Base-by-base conservation (phyloP, 2,329 filamentous ascomycete genomes). In the Neodidymelliopsis sp. region DNA sequence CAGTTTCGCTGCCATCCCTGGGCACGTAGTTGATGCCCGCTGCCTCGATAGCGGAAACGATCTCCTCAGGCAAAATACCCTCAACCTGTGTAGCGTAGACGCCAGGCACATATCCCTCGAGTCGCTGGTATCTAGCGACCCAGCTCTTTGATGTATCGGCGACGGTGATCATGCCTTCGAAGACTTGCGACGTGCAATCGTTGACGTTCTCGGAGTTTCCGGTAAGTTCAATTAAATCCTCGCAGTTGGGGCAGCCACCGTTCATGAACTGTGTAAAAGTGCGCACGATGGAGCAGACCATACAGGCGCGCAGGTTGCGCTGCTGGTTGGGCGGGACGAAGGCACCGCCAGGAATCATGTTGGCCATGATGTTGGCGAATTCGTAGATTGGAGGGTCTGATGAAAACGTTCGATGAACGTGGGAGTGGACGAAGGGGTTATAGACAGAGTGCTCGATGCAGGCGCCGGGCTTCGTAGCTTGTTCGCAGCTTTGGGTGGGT, bases 231-330 rank as follows among this genome's bases (percentile, higher is more conserved):
- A 99, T 87, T 74, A 96, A 90, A 38, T 89, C 85, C 70, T 97
- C 93, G 82, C 94, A 99, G 80, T 99, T 99, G 54, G 94, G 94
- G 71, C 94, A 99, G 61, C 94, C 94, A 69, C 89, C 82, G 65
- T 85, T 84, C 66, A 87, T 82, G 81, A 99, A 99, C 73, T 90
- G 88, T 60, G 81, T 81, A 67, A 87, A 85, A 53, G 89, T 87
- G 80, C 93, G 91, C 59, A 97, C 90, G 70, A 97, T 89, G 44
- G 91, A 93, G 84, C 94, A 99, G 63, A 97, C 91, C 91, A 99
- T 97, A 81, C 94, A 99, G 67, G 94, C 94, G 75, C 94, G 92
- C 62, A 96, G 84, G 72, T 90, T 87, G 75, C 92, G 90, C 78
- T 88, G 86, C 75, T 94, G 89, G 71, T 80, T 82, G 6, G 89